Evolutionary conservation across 2,329 filamentous ascomycete genomes (phyloP), one percentile per base, ranked within the genome.

Genomic region (Claviceps paspali): DNA sequence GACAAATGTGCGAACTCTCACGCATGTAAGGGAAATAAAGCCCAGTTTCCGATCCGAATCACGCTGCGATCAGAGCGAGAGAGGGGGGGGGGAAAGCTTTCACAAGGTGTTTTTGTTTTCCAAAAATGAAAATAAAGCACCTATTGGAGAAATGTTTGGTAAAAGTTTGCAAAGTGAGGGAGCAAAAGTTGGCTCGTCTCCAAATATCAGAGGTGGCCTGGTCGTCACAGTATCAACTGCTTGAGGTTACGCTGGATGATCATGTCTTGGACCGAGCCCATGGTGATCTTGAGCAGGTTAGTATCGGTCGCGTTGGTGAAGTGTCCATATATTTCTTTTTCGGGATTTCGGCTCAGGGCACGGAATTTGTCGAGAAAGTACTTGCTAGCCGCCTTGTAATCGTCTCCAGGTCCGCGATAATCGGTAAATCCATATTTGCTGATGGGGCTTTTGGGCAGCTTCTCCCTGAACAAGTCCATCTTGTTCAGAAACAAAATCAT

Each of bases 401-500:
- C 79, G 45, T 74, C 72, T 26, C 75, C 61, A 8, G 79, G 73
- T 22, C 82, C 82, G 43, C 73, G 71, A 62, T 84, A 88, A 52
- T 88, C 82, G 29, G 80, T 80, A 60, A 87, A 87, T 41, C 74
- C 74, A 52, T 84, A 77, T 38, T 76, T 72, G 40, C 73, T 75
- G 46, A 88, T 80, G 3, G 82, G 78, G 45, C 77, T 83, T 39
- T 70, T 64, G 3, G 67, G 59, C 26, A 88, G 66, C 63, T 88
- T 88, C 50, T 79, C 75, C 55, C 75, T 80, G 68, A 88, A 88
- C 10, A 87, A 65, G 57, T 88, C 82, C 63, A 87, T 86, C 64
- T 88, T 88, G 68, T 87, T 88, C 42, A 88, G 68, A 62, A 88
- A 88, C 36, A 88, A 70, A 46, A 88, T 87, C 41, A 87, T 77